Conservation (phyloP, 345 rosid genomes). For the Populus pruinosa region DNA sequence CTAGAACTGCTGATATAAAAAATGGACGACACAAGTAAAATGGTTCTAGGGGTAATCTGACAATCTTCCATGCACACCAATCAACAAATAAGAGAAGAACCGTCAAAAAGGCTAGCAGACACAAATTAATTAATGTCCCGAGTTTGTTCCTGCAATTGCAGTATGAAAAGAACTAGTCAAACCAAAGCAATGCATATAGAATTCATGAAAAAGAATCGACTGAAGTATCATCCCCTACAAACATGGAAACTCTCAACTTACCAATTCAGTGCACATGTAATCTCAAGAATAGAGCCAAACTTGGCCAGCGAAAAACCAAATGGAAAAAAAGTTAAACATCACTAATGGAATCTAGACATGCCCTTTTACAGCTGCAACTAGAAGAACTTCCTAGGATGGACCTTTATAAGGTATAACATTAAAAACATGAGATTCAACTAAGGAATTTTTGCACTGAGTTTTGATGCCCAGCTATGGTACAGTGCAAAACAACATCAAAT, state of each 20-base stretch:
- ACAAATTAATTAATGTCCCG: constrained; percentile 59
- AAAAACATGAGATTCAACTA: not conserved
- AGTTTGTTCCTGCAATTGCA: constrained; percentile 56
- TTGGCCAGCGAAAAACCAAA: too few relatives aligned
- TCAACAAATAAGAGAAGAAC: constrained; percentile 58
- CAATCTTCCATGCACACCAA: constrained; percentile 89
- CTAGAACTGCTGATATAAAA: constrained; percentile 52
- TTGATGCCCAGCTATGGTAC: not conserved
- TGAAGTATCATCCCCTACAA: too few relatives aligned
- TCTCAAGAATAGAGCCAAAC: too few relatives aligned
- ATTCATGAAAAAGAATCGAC: not conserved
- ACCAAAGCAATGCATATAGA: not conserved
- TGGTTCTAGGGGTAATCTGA: constrained; percentile 72
- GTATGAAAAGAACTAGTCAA: not conserved
- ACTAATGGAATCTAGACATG: not conserved
- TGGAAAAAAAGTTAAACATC: too few relatives aligned
- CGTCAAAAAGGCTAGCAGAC: constrained; percentile 55
- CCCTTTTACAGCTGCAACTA: not conserved
- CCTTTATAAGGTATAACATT: not conserved
- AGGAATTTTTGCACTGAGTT: not conserved
- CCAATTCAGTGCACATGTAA: too few relatives aligned
- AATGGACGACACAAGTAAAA: constrained; percentile 70
- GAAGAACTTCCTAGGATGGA: not conserved
- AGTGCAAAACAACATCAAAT: not conserved
- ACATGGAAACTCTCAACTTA: too few relatives aligned